Base-by-base conservation (phyloP, 2,329 filamentous ascomycete genomes). In the Aspergillus spinulosporus region DNA sequence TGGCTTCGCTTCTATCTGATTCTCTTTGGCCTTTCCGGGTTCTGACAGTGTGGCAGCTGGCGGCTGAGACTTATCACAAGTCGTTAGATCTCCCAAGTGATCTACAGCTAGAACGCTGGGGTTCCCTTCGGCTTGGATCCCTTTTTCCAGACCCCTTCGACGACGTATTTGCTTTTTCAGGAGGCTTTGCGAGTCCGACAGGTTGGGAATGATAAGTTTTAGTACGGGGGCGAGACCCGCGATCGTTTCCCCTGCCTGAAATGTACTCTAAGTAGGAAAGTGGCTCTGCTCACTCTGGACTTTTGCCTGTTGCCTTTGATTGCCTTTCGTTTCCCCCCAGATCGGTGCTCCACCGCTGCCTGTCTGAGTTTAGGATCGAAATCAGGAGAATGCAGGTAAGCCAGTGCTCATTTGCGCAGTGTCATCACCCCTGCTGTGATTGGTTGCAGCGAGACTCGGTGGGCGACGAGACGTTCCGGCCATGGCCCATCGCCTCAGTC, bases 281-380 rank as follows among this genome's bases (percentile, higher is more conserved):
- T 50, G 48, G 54, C 37, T 53, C 44, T 39, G 39, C 43, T 50
- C 29, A 43, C 50, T 21, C 21, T 21, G 21, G 21, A 21, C 21
- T 21, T 21, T 21, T 21, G 48, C 50, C 14, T 26, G 36, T 26
- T 37, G 15, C 43, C 28, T 43, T 31, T 47, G 57, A 52, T 57
- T 56, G 52, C 39, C 40, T 44, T 49, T 51, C 29, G 21, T 21
- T 46, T 58, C 51, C 61, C 68, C 65, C 68, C 64, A 64, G 67
- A 59, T 55, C 57, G 42, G 42, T 58, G 36, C 63, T 66, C 69
- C 69, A 71, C 67, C 61, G 54, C 46, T 49, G 36, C 67, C 64
- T 58, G 44, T 63, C 32, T 66, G 28, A 62, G 67, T 55, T 62
- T 71, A 70, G 67, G 45, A 57, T 62, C 66, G 49, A 59, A 49